Percentiles rank a stretch among this genome's conserved stretches.
phyloP scores from a whole-genome alignment of 441 rosid genomes.

The Biscutella laevigata region DNA sequence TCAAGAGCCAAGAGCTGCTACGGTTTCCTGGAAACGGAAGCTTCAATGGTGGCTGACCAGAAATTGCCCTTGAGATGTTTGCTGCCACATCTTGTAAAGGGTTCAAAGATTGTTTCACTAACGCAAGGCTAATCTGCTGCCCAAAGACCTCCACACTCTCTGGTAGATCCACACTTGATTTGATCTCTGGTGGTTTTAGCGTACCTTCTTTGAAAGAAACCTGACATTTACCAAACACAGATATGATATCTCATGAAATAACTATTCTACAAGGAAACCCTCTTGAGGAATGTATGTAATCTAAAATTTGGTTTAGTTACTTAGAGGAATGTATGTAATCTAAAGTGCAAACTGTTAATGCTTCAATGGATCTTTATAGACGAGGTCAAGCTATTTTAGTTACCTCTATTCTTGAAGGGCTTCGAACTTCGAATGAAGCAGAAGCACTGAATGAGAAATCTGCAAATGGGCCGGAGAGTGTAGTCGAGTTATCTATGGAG shows the following conservation, averaged over 20 bases:
- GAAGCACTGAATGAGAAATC: conserved; percentile 74
- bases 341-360: neutral
- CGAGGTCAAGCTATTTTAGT: no score
- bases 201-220: conserved; percentile 81
- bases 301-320: no score
- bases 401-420: conserved; percentile 87
- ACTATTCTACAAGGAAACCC: neutral
- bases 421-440: conserved; percentile 70
- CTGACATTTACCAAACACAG: conserved; percentile 27
- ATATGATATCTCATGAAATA: neutral
- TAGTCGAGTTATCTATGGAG: conserved; percentile 53
- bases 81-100: conserved; percentile 74
- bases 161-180: conserved; percentile 61
- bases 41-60: conserved; percentile 76
- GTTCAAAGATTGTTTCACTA: conserved; percentile 60
- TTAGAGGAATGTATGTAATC: neutral
- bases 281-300: no score
- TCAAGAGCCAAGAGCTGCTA: conserved; percentile 74
- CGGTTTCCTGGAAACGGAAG: conserved; percentile 72
- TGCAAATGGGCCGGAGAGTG: conserved; percentile 70
- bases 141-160: conserved; percentile 58
- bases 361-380: conserved; percentile 16
- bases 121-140: conserved; percentile 57
- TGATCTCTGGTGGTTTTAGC: conserved; percentile 75
- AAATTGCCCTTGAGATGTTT: conserved; percentile 51